Evolutionary conservation across 140 eudicot species (phyloP).

Genomic region (Senecio squalidus): DNA sequence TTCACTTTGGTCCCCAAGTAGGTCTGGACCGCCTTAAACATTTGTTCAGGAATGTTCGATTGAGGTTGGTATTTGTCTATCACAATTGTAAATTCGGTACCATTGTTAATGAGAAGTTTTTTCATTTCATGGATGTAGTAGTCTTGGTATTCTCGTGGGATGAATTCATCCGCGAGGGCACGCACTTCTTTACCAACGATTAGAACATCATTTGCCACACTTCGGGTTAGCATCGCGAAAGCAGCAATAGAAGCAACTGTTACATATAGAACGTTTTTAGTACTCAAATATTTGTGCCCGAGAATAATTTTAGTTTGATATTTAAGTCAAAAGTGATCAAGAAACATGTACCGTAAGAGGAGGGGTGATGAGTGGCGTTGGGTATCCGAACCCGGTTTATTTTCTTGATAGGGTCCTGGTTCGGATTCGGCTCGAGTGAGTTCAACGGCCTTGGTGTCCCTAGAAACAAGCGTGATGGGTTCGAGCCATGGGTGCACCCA

Average conservation of each 20-base stretch:
- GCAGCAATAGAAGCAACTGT: conserved; percentile 56
- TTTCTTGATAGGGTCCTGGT: background rate
- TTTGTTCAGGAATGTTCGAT: conserved; percentile 14
- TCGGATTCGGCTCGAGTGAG: conserved; percentile 11
- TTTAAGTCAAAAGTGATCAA: background rate
- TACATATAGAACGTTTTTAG: background rate
- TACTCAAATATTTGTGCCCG: background rate
- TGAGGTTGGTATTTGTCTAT: conserved; percentile 46
- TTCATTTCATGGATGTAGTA: conserved; percentile 31
- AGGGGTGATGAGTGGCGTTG: conserved; percentile 26
- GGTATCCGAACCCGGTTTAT: conserved; percentile 22
- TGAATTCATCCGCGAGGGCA: conserved; percentile 33
- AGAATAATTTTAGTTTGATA: background rate
- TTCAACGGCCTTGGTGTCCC: conserved; percentile 21
- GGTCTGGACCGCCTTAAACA: conserved; percentile 42
- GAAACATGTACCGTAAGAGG: conserved; percentile 26
- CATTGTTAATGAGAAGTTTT: conserved; percentile 14
- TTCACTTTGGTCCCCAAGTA: conserved; percentile 39
- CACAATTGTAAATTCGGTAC: conserved; percentile 29
- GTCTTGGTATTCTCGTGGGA: conserved; percentile 37
- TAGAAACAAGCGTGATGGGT: conserved; percentile 23
- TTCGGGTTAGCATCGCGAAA: conserved; percentile 44
- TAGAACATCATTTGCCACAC: conserved; percentile 31
- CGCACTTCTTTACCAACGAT: conserved; percentile 33
- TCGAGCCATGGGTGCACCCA: conserved; percentile 21